Percentiles rank a stretch among this genome's conserved stretches.
Evolutionary conservation across 306 rosid genomes (phyloP).

Genomic region (Pyrus communis): DNA sequence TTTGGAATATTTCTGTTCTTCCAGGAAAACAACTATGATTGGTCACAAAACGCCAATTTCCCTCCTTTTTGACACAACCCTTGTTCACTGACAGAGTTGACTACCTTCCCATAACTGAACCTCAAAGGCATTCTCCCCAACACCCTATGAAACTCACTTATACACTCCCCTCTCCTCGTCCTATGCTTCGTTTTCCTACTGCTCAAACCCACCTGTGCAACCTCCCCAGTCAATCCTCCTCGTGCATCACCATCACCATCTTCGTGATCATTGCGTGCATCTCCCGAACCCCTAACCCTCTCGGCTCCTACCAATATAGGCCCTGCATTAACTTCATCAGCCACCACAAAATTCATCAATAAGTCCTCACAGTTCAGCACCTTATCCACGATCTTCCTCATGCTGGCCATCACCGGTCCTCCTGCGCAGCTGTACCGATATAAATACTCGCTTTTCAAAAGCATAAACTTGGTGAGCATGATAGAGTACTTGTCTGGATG

Average conservation of each 20-base stretch:
- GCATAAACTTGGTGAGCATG: constrained; percentile 73
- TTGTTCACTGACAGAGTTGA: constrained; percentile 69
- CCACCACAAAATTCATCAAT: constrained; percentile 72
- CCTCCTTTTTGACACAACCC: constrained; percentile 59
- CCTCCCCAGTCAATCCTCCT: constrained; percentile 19
- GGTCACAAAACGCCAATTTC: constrained; percentile 60
- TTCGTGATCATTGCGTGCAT: constrained; percentile 47
- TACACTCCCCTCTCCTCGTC: constrained; percentile 71
- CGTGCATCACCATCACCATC: constrained; percentile 15
- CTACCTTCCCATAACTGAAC: constrained; percentile 58
- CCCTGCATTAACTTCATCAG: constrained; percentile 47
- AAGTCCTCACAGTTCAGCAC: constrained; percentile 77
- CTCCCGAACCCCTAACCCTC: constrained; percentile 72
- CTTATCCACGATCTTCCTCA: constrained; percentile 51
- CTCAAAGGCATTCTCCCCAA: constrained; percentile 66
- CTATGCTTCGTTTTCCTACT: constrained; percentile 64
- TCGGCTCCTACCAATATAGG: constrained; percentile 59
- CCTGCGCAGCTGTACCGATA: constrained; percentile 56
- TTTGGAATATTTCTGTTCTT: background rate
- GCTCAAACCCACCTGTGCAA: constrained; percentile 60
- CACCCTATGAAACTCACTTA: constrained; percentile 56
- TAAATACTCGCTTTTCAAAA: constrained; percentile 38
- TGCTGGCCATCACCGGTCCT: constrained; percentile 30
- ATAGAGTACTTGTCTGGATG: constrained; percentile 79
- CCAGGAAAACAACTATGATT: constrained; percentile 1